A percentile compares a stretch with the other conserved stretches of the same genome.
phyloP scores from a whole-genome alignment of 345 rosid genomes.

The Syzygium jambos region DNA sequence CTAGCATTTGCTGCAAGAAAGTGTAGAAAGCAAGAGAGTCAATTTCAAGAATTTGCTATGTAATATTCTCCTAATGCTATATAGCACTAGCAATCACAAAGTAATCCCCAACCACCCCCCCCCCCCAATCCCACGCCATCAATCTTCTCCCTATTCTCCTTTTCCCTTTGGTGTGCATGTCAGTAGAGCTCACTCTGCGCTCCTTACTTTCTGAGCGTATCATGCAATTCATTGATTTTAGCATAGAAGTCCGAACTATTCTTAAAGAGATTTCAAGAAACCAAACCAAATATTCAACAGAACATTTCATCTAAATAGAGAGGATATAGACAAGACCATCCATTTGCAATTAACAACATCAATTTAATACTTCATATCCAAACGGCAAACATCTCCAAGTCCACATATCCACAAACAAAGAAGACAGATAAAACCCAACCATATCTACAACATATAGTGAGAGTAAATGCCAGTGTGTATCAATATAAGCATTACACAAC shows the following conservation, averaged over 20 bases:
- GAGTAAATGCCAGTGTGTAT: neutral
- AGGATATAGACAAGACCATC: neutral
- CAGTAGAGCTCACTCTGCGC: neutral
- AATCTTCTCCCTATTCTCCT: neutral
- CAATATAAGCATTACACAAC: neutral
- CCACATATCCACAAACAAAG: neutral
- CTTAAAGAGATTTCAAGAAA: neutral
- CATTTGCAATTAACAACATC: neutral
- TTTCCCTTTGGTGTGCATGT: neutral
- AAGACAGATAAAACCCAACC: neutral
- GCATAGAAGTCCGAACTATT: neutral
- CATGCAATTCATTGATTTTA: neutral
- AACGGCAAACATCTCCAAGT: neutral
- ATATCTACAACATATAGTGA: neutral
- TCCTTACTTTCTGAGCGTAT: neutral
- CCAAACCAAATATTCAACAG: neutral
- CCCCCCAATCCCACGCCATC: neutral
- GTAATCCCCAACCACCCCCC: neutral
- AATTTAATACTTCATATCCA: neutral
- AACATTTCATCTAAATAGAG: neutral
- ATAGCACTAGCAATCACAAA: neutral
- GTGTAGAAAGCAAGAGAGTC: neutral
- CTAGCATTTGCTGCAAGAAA: conserved; percentile 44
- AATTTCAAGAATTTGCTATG: neutral
- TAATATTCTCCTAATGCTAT: neutral